phyloP scores from a whole-genome alignment of 441 rosid species.

The Euphorbia schlechtendalii region DNA sequence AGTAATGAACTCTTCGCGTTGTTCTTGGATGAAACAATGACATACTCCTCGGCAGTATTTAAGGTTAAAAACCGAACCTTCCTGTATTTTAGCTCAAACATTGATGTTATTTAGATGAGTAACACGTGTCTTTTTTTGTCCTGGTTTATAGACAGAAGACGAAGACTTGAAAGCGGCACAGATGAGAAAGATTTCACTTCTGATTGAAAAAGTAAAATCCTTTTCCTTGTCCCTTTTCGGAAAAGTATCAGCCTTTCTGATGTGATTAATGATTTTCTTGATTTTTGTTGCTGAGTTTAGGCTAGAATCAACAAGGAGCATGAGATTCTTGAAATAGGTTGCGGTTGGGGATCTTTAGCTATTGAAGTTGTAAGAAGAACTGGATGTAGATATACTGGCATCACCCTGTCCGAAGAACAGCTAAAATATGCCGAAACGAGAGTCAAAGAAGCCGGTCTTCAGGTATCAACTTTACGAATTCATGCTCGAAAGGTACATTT shows the following conservation, averaged over 20 bases:
- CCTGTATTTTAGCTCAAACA: background rate
- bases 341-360: constrained; percentile 89
- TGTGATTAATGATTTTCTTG: background rate
- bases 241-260: background rate
- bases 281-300: constrained; percentile 27
- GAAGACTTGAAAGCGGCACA: background rate
- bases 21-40: constrained; percentile 88
- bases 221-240: background rate
- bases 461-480: constrained; percentile 32
- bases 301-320: constrained; percentile 55
- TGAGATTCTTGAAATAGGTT: constrained; percentile 83
- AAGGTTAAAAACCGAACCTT: constrained; percentile 34
- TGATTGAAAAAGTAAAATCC: background rate
- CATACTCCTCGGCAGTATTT: constrained; percentile 81
- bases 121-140: background rate
- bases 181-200: background rate
- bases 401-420: constrained; percentile 67
- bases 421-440: constrained; percentile 55
- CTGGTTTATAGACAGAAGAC: background rate
- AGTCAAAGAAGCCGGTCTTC: constrained; percentile 76
- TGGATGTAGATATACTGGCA: constrained; percentile 76
- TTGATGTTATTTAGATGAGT: too few relatives aligned
- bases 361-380: constrained; percentile 72
- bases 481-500: background rate
- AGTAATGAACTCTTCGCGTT: constrained; percentile 72